A percentile compares a stretch with the other conserved stretches of the same genome.
Conservation (phyloP, 257 asterid genomes). For the Mitragyna speciosa region DNA sequence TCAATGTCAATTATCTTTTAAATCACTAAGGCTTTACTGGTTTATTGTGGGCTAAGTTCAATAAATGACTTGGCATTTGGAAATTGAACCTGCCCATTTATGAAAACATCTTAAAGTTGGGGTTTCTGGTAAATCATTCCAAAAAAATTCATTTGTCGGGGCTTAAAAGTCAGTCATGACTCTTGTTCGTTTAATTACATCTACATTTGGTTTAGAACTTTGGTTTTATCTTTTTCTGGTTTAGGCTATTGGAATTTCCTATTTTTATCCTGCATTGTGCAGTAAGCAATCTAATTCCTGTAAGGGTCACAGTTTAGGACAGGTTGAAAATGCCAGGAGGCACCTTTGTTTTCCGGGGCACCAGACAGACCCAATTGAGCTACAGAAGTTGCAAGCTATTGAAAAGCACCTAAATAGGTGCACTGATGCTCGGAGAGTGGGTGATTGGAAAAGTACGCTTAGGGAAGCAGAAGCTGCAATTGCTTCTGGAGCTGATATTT, state of each 20-base stretch:
- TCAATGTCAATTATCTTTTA: not conserved
- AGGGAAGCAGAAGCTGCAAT: slow-evolving; percentile 71
- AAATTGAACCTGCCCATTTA: not conserved
- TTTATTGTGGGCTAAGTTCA: not conserved
- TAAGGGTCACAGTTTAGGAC: slow-evolving; percentile 47
- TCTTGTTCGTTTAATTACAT: not conserved
- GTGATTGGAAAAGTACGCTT: slow-evolving; percentile 60
- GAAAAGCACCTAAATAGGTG: slow-evolving; percentile 65
- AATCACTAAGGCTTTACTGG: not conserved
- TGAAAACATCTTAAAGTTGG: not conserved
- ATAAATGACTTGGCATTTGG: not conserved
- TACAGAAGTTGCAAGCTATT: slow-evolving; percentile 61
- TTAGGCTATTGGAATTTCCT: slow-evolving; percentile 19
- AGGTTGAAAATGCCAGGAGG: slow-evolving; percentile 47
- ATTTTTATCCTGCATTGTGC: slow-evolving; percentile 23
- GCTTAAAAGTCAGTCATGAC: not conserved
- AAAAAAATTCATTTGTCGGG: not conserved
- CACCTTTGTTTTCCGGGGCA: slow-evolving; percentile 44
- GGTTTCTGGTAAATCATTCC: not conserved
- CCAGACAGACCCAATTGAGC: slow-evolving; percentile 34
- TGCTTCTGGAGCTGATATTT: slow-evolving; percentile 66
- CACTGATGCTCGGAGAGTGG: slow-evolving; percentile 54
- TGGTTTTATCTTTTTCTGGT: slow-evolving; percentile 5
- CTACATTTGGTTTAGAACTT: not conserved
- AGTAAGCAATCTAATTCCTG: slow-evolving; percentile 29